phyloP scores from a whole-genome alignment of 2,329 filamentous ascomycete species.

The Venturia oleaginea region DNA sequence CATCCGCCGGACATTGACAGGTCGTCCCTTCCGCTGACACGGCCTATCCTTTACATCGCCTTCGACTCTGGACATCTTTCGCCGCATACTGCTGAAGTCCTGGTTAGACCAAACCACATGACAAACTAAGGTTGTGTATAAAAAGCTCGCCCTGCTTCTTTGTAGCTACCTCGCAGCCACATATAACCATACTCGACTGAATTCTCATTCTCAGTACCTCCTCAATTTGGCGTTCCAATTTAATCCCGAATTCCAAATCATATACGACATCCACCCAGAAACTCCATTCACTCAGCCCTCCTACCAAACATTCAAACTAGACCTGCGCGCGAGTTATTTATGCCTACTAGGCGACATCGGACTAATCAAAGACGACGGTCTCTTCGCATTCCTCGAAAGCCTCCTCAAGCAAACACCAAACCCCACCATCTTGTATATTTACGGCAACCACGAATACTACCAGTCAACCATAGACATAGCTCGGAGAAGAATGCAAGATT shows the following conservation, averaged over 20 bases:
- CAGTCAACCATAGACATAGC: not conserved
- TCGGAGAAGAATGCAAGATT: conserved; percentile 4
- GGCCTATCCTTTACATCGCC: not conserved
- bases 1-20: not conserved
- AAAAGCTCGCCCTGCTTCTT: no score
- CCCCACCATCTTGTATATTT: conserved; percentile 14
- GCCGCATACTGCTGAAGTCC: not conserved
- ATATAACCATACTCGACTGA: no score
- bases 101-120: no score
- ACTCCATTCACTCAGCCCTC: not conserved
- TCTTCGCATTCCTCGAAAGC: no score
- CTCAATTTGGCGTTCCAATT: no score
- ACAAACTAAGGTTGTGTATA: no score
- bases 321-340: conserved; percentile 2
- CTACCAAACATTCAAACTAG: conserved; percentile 5
- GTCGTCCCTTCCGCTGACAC: not conserved
- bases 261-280: no score
- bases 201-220: no score
- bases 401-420: no score
- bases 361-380: not conserved
- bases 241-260: no score
- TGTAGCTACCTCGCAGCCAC: no score
- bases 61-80: not conserved
- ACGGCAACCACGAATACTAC: conserved; percentile 14
- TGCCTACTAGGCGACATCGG: conserved; percentile 14